phyloP scores from a whole-genome alignment of 2,329 filamentous ascomycete species.

The Cadophora luteo-olivacea region DNA sequence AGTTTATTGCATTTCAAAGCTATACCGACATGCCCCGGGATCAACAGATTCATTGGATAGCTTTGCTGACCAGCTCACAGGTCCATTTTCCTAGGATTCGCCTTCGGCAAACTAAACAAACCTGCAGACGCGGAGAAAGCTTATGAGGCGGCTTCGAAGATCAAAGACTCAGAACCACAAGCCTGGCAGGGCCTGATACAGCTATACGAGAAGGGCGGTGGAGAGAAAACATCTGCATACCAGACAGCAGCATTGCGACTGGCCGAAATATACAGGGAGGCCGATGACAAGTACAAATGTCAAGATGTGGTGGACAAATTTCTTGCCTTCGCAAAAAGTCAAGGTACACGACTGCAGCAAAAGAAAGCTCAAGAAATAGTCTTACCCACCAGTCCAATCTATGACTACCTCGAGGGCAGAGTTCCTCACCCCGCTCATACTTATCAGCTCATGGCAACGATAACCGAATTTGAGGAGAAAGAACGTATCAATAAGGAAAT shows the following conservation, averaged over 20 bases:
- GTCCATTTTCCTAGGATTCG: conserved; percentile 86
- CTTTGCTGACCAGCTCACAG: conserved; percentile 49
- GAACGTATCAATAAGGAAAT: conserved; percentile 90
- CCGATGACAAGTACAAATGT: conserved; percentile 67
- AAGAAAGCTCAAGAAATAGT: conserved; percentile 77
- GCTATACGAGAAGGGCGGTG: conserved; percentile 80
- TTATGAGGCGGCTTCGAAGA: conserved; percentile 74
- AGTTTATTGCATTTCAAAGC: conserved; percentile 16
- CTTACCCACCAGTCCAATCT: conserved; percentile 82
- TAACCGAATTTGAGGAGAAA: conserved; percentile 85
- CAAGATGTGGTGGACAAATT: conserved; percentile 81
- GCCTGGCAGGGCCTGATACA: conserved; percentile 91
- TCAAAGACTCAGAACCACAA: conserved; percentile 79
- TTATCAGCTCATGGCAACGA: conserved; percentile 82
- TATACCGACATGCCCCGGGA: neutral
- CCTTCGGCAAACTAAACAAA: conserved; percentile 77
- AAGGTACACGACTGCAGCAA: conserved; percentile 77
- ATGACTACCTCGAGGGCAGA: conserved; percentile 81
- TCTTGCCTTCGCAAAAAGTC: conserved; percentile 71
- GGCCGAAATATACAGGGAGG: conserved; percentile 74
- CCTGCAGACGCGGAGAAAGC: conserved; percentile 76
- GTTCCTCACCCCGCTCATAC: conserved; percentile 80
- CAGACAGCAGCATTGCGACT: conserved; percentile 75
- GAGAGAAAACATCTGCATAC: conserved; percentile 74
- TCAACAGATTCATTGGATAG: neutral